Conservation (phyloP, 257 asterid genomes). For the Echites panduratus region DNA sequence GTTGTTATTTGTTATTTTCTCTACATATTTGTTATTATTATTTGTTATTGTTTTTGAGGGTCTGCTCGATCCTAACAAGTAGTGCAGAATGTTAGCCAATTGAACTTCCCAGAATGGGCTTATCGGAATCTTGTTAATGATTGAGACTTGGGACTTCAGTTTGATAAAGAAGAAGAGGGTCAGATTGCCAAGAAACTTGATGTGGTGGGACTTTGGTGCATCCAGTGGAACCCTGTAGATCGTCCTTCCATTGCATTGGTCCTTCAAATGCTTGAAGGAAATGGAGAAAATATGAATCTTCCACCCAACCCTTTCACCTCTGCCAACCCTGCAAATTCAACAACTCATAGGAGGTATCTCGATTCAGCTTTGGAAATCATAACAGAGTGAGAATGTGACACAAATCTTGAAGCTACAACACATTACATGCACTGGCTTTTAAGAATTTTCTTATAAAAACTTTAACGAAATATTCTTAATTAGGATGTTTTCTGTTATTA, state of each 20-base stretch:
- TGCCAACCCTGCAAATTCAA: slow-evolving; percentile 1
- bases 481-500: no score
- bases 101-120: slow-evolving; percentile 33
- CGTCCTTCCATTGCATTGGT: slow-evolving; percentile 29
- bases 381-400: neutral
- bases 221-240: slow-evolving; percentile 31
- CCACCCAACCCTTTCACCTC: neutral
- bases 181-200: slow-evolving; percentile 18
- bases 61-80: no score
- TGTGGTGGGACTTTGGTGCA: slow-evolving; percentile 31
- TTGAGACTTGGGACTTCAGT: slow-evolving; percentile 11
- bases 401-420: neutral
- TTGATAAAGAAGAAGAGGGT: slow-evolving; percentile 10
- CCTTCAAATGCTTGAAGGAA: slow-evolving; percentile 39
- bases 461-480: no score
- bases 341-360: neutral
- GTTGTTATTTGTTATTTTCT: no score
- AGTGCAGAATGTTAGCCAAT: slow-evolving; percentile 28
- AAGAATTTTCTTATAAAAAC: no score
- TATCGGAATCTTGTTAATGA: slow-evolving; percentile 24
- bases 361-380: neutral
- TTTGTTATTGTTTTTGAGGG: no score
- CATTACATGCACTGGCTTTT: no score
- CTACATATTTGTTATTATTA: no score
- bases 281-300: neutral